Percentiles rank a stretch among this genome's conserved stretches.
Conservation (phyloP, 2,329 filamentous ascomycete genomes). For the Akanthomyces uredinophilus region DNA sequence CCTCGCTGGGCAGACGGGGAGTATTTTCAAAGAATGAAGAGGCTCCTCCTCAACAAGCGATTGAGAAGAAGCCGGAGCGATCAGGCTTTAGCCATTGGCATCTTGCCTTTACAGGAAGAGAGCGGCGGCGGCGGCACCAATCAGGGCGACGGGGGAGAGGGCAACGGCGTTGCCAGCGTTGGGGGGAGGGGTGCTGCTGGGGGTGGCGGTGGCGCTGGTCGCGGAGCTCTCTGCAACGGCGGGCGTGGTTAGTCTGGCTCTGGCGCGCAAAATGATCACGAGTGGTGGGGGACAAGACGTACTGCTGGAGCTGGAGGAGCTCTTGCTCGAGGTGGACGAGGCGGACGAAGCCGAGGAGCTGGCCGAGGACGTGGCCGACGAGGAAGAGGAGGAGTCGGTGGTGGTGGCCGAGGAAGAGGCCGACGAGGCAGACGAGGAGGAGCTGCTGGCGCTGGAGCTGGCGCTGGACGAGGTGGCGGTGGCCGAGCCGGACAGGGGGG, state of each 20-base stretch:
- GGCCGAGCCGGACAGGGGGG: conserved; percentile 10
- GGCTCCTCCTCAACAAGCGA: not conserved
- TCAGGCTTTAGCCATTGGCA: not conserved
- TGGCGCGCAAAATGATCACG: not conserved
- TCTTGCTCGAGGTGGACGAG: not conserved
- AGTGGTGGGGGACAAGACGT: not conserved
- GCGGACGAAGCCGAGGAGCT: not conserved
- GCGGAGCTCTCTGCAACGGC: not conserved
- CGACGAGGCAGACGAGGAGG: not conserved
- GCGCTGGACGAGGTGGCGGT: not conserved
- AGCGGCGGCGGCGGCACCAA: conserved; percentile 5
- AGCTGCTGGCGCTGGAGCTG: not conserved
- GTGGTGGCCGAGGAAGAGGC: not conserved
- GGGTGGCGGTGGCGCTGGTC: not conserved
- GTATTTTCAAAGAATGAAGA: not conserved
- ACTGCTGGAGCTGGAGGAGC: not conserved
- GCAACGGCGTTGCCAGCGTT: conserved; percentile 1
- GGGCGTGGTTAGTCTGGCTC: not conserved
- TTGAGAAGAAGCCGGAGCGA: not conserved
- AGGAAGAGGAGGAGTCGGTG: not conserved
- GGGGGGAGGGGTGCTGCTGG: conserved; percentile 4
- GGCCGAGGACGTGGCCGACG: not conserved
- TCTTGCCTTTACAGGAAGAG: conserved; percentile 7
- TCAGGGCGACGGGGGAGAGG: conserved; percentile 8
- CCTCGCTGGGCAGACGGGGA: not conserved